Conservation (phyloP, 495 filamentous ascomycete genomes). For the Lentithecium fluviatile region DNA sequence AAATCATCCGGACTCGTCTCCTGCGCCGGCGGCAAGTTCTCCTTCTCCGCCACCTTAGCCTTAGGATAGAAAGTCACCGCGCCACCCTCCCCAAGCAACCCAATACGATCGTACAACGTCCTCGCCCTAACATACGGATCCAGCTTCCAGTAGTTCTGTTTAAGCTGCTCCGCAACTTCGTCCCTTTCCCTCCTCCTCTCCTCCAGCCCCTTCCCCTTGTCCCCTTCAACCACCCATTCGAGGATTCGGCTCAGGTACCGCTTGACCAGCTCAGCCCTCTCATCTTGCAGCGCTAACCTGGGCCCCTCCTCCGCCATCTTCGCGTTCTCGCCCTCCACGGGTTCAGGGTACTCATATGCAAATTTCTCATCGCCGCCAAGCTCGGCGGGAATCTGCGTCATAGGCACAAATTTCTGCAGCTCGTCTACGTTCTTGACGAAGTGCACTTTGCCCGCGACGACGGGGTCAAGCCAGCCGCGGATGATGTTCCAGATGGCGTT, state of each 20-base stretch:
- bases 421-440: slow-evolving; percentile 85
- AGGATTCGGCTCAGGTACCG: slow-evolving; percentile 69
- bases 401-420: slow-evolving; percentile 71
- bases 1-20: slow-evolving; percentile 32
- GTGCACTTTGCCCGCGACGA: slow-evolving; percentile 90
- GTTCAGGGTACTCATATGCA: slow-evolving; percentile 78
- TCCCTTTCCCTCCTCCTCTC: slow-evolving; percentile 51
- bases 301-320: slow-evolving; percentile 66
- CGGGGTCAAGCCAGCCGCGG: slow-evolving; percentile 93
- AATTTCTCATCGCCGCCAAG: slow-evolving; percentile 82
- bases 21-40: slow-evolving; percentile 1
- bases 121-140: slow-evolving; percentile 46
- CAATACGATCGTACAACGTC: slow-evolving; percentile 42
- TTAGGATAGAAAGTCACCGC: slow-evolving; percentile 41
- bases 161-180: slow-evolving; percentile 58
- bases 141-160: slow-evolving; percentile 74
- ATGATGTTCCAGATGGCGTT: slow-evolving; percentile 81
- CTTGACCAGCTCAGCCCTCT: slow-evolving; percentile 60
- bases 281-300: slow-evolving; percentile 58
- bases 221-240: slow-evolving; percentile 59
- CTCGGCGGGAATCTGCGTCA: slow-evolving; percentile 70
- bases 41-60: slow-evolving; percentile 5
- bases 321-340: slow-evolving; percentile 67
- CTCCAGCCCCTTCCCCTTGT: slow-evolving; percentile 20
- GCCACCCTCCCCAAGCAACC: slow-evolving; percentile 36